A percentile compares a stretch with the other conserved stretches of the same genome.
phyloP scores from a whole-genome alignment of 148 eudicot genomes.

The Diospyros kaki region DNA sequence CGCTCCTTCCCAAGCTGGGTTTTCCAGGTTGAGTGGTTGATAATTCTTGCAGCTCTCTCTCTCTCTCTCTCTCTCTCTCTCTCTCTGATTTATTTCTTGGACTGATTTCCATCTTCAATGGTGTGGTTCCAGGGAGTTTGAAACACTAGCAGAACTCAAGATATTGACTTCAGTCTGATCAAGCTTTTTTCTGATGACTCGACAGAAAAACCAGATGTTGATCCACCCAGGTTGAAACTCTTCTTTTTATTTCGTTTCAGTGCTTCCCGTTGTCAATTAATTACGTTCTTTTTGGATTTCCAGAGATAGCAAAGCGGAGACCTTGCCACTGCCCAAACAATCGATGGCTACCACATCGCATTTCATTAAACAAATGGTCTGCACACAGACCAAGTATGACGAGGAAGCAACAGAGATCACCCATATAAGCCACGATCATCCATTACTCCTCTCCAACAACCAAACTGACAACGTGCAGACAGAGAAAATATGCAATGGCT shows the following conservation, averaged over 20 bases:
- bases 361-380: background rate
- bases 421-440: background rate
- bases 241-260: no score
- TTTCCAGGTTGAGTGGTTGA: no score
- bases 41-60: no score
- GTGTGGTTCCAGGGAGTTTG: no score
- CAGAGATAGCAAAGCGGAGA: background rate
- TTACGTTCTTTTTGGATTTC: background rate
- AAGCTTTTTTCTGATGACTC: no score
- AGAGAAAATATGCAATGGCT: background rate
- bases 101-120: no score
- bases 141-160: no score
- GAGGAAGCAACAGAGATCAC: background rate
- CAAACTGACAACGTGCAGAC: background rate
- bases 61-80: no score
- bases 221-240: background rate
- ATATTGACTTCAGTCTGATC: no score
- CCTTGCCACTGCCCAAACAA: background rate
- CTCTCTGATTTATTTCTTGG: no score
- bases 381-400: background rate
- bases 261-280: background rate
- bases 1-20: no score
- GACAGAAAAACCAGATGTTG: no score
- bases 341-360: background rate
- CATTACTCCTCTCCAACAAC: background rate